These are phyloP conservation scores for Debaryomyces udenii DNA, from an alignment of 1,139 yeast species.

Conservation along the genomic window DNA sequence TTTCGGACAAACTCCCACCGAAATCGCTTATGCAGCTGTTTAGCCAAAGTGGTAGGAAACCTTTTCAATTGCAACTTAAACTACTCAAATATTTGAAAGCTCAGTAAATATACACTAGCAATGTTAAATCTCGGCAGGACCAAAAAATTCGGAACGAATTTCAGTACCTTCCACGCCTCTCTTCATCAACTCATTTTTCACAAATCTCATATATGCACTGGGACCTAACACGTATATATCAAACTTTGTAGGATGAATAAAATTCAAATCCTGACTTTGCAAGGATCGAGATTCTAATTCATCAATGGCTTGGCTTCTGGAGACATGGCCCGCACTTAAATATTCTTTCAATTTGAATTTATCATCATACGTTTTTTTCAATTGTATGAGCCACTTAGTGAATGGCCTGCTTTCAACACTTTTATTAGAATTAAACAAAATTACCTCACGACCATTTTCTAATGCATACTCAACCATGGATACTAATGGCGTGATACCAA, in stretches of 20 bases:
- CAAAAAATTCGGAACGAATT: conserved; percentile 13
- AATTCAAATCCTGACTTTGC: conserved; percentile 19
- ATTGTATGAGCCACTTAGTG: conserved; percentile 22
- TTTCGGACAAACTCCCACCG: too few relatives aligned
- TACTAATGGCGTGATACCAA: conserved; percentile 68
- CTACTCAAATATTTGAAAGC: too few relatives aligned
- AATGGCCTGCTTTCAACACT: conserved; percentile 30
- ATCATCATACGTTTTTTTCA: conserved; percentile 20
- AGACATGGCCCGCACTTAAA: conserved; percentile 17
- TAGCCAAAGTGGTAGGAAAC: too few relatives aligned
- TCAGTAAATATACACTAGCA: too few relatives aligned
- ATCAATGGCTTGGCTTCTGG: conserved; percentile 14
- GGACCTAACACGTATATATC: conserved; percentile 44
- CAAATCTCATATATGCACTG: conserved; percentile 33
- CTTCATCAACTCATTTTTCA: conserved; percentile 19
- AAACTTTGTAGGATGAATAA: conserved; percentile 15
- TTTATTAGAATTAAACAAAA: conserved; percentile 34
- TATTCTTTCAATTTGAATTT: conserved; percentile 26
- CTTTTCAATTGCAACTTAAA: too few relatives aligned
- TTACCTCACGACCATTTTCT: conserved; percentile 28
- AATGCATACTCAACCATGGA: conserved; percentile 50
- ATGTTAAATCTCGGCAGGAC: conserved; percentile 13
- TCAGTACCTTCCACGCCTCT: conserved; percentile 10
- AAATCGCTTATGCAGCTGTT: too few relatives aligned
- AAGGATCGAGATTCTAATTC: conserved; percentile 15